phyloP scores from a whole-genome alignment of 2,329 filamentous ascomycete species.

The Hawksworthiomyces lignivorus region DNA sequence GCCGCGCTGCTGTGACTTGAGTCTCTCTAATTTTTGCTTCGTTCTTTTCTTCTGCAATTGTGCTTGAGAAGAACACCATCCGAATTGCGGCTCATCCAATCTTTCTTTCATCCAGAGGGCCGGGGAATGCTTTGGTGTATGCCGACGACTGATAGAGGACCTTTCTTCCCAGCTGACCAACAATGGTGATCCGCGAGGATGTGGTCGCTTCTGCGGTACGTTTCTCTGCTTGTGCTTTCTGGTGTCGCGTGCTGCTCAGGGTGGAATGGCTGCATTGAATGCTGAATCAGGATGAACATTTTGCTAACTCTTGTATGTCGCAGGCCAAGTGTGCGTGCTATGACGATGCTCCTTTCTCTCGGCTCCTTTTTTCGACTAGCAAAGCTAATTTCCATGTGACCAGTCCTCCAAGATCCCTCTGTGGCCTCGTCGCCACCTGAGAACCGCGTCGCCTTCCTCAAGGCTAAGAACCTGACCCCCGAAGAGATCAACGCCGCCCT shows the following conservation, averaged over 20 bases:
- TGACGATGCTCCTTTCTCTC: constrained; percentile 16
- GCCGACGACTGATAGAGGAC: background rate
- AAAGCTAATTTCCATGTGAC: background rate
- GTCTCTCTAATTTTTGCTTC: no score
- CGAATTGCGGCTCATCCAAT: no score
- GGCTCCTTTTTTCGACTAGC: constrained; percentile 8
- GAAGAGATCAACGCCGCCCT: constrained; percentile 88
- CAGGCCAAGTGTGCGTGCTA: constrained; percentile 20
- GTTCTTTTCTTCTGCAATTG: no score
- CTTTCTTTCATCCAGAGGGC: no score
- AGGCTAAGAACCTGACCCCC: constrained; percentile 93
- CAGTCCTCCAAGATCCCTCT: constrained; percentile 89
- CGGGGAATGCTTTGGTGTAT: background rate
- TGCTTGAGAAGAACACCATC: no score
- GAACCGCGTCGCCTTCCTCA: constrained; percentile 84
- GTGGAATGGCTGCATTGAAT: background rate
- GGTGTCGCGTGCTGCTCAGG: background rate
- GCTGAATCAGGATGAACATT: background rate
- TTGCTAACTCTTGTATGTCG: background rate
- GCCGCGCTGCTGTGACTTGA: no score
- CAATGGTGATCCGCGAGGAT: constrained; percentile 87
- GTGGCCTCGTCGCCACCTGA: constrained; percentile 86
- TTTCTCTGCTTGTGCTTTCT: no score
- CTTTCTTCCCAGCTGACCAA: background rate
- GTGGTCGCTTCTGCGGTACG: constrained; percentile 73